Conservation (phyloP, 345 rosid genomes). For the Lepidium africanum region DNA sequence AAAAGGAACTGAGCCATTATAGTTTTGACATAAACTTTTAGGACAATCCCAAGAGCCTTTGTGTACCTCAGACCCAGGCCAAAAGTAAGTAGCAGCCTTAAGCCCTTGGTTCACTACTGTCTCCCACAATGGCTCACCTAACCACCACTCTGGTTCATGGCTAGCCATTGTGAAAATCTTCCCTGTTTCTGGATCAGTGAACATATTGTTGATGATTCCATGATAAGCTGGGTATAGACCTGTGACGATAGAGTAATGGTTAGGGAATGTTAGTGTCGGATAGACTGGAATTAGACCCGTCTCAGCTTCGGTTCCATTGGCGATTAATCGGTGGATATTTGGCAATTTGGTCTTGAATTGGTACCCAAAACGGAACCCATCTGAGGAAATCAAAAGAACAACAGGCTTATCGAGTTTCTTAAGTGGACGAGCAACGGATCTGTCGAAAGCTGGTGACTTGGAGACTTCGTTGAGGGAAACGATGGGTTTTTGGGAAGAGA, state of each 20-base stretch:
- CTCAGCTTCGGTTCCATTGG: conserved; percentile 83
- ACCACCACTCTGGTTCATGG: conserved; percentile 92
- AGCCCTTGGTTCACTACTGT: conserved; percentile 77
- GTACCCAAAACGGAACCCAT: conserved; percentile 94
- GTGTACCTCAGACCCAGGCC: conserved; percentile 98
- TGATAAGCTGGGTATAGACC: conserved; percentile 89
- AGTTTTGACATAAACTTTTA: conserved; percentile 39
- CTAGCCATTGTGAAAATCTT: conserved; percentile 57
- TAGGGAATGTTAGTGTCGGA: conserved; percentile 85
- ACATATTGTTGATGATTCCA: conserved; percentile 69
- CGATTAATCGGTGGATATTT: conserved; percentile 60
- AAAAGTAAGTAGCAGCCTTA: conserved; percentile 79
- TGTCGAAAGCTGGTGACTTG: conserved; percentile 14
- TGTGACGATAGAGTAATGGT: conserved; percentile 89
- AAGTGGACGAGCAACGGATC: conserved; percentile 45
- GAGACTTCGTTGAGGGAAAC: conserved; percentile 4
- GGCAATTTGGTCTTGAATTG: conserved; percentile 74
- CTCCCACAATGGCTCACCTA: conserved; percentile 95
- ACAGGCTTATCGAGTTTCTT: conserved; percentile 57
- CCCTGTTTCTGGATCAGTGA: conserved; percentile 56
- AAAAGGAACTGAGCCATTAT: conserved; percentile 71
- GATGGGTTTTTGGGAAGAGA: conserved; percentile 26
- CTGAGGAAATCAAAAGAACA: conserved; percentile 74
- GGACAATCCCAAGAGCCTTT: conserved; percentile 93
- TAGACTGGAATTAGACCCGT: conserved; percentile 82